A percentile compares a stretch with the other conserved stretches of the same genome.
These are phyloP conservation scores for Catunica adiposa DNA, from an alignment of 2,329 filamentous ascomycete species.

Conservation along the genomic window DNA sequence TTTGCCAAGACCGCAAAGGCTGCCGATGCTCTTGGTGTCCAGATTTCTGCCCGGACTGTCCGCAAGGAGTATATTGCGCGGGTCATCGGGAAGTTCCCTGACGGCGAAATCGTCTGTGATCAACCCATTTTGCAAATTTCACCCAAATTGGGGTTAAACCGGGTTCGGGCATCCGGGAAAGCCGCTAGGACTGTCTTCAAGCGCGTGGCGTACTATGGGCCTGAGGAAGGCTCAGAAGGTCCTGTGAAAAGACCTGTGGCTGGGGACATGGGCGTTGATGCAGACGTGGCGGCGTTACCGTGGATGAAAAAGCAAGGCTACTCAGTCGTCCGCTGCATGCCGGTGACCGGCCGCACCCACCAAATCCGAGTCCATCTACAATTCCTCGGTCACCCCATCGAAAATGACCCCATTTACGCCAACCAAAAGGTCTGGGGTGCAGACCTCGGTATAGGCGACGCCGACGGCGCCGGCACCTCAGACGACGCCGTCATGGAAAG, in stretches of 20 bases:
- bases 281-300: conserved; percentile 21
- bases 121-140: conserved; percentile 89
- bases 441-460: conserved; percentile 51
- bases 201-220: conserved; percentile 77
- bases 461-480: conserved; percentile 50
- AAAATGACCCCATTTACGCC: conserved; percentile 95
- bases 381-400: conserved; percentile 84
- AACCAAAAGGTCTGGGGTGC: conserved; percentile 85
- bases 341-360: conserved; percentile 85
- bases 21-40: conserved; percentile 57
- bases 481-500: conserved; percentile 84
- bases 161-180: conserved; percentile 87
- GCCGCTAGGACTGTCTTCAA: conserved; percentile 82
- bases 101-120: conserved; percentile 80
- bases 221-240: conserved; percentile 19
- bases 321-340: conserved; percentile 85
- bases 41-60: conserved; percentile 67
- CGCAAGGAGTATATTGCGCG: conserved; percentile 91
- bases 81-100: conserved; percentile 80
- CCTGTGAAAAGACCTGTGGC: conserved; percentile 4
- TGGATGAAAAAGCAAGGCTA: conserved; percentile 56
- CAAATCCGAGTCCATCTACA: conserved; percentile 91
- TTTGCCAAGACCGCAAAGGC: conserved; percentile 73
- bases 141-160: conserved; percentile 84
- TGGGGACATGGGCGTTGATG: conserved; percentile 8